Evolutionary conservation across 495 filamentous ascomycete genomes (phyloP).

Genomic region (Margaritispora aquatica): DNA sequence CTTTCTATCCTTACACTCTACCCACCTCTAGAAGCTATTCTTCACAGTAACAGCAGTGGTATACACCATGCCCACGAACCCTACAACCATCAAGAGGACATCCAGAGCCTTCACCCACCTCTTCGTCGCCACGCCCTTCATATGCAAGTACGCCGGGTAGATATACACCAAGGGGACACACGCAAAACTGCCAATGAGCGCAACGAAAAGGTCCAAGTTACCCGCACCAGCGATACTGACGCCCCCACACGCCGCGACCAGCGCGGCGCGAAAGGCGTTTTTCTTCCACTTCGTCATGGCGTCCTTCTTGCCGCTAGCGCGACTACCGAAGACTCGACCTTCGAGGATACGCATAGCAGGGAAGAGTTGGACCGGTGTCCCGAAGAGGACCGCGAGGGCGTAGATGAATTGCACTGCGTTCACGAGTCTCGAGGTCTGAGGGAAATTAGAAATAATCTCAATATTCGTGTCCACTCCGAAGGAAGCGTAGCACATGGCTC

Average conservation of each 20-base stretch:
- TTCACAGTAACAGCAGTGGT: constrained; percentile 50
- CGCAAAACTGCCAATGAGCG: constrained; percentile 55
- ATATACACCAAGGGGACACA: constrained; percentile 33
- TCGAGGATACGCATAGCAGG: constrained; percentile 58
- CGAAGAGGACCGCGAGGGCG: constrained; percentile 54
- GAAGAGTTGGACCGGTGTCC: constrained; percentile 59
- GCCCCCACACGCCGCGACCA: constrained; percentile 43
- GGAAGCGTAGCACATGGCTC: constrained; percentile 57
- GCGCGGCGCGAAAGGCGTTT: constrained; percentile 46
- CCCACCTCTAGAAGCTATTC: constrained; percentile 4
- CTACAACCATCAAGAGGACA: constrained; percentile 46
- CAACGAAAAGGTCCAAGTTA: constrained; percentile 59
- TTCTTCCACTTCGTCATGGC: constrained; percentile 58
- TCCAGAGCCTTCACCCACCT: constrained; percentile 43
- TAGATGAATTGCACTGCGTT: constrained; percentile 63
- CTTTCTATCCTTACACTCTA: too few relatives aligned
- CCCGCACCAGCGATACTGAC: constrained; percentile 49
- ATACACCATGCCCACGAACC: constrained; percentile 54
- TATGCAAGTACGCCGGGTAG: constrained; percentile 34
- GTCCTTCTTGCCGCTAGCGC: constrained; percentile 50
- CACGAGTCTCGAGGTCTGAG: constrained; percentile 54
- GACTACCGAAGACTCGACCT: constrained; percentile 43
- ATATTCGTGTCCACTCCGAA: constrained; percentile 52
- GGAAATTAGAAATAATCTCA: constrained; percentile 60
- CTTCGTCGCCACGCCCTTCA: constrained; percentile 47